Percentiles rank a stretch among this genome's conserved stretches.
These are phyloP conservation scores for Nectriaceae sp. DNA, from an alignment of 2,329 filamentous ascomycete genomes.

Conservation along the genomic window DNA sequence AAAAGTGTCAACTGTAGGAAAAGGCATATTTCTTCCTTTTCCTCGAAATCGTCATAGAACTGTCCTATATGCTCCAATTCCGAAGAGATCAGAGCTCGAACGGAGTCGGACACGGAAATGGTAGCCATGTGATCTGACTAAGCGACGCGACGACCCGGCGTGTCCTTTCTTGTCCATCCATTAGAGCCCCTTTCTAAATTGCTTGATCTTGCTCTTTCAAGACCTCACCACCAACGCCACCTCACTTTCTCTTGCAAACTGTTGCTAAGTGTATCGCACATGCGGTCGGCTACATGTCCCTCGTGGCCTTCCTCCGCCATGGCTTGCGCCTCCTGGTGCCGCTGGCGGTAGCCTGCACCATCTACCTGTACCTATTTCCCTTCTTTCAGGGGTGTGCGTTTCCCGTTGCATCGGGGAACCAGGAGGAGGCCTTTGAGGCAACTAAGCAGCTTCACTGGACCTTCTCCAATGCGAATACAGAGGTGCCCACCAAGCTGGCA, in stretches of 20 bases:
- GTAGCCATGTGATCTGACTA: neutral
- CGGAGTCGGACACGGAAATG: no score
- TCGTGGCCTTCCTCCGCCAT: slow-evolving; percentile 56
- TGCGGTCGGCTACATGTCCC: slow-evolving; percentile 52
- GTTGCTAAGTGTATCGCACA: slow-evolving; percentile 27
- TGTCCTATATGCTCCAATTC: no score
- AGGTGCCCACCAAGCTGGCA: slow-evolving; percentile 46
- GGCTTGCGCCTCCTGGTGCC: slow-evolving; percentile 57
- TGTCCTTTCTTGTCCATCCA: neutral
- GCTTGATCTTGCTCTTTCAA: slow-evolving; percentile 7
- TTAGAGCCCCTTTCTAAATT: neutral
- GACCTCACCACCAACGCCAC: neutral
- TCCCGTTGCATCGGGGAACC: slow-evolving; percentile 52
- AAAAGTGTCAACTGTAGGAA: no score
- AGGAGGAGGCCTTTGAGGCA: slow-evolving; percentile 34
- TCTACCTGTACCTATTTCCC: slow-evolving; percentile 88
- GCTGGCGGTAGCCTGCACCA: slow-evolving; percentile 67
- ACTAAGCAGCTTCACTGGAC: slow-evolving; percentile 47
- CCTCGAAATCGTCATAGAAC: no score
- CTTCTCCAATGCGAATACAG: slow-evolving; percentile 25
- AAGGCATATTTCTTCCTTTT: no score
- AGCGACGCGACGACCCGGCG: neutral
- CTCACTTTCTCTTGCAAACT: slow-evolving; percentile 1
- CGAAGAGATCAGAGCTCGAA: no score
- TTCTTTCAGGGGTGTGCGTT: slow-evolving; percentile 80